phyloP scores from a whole-genome alignment of 805 yeast genomes.

The Hanseniaspora clermontiae region DNA sequence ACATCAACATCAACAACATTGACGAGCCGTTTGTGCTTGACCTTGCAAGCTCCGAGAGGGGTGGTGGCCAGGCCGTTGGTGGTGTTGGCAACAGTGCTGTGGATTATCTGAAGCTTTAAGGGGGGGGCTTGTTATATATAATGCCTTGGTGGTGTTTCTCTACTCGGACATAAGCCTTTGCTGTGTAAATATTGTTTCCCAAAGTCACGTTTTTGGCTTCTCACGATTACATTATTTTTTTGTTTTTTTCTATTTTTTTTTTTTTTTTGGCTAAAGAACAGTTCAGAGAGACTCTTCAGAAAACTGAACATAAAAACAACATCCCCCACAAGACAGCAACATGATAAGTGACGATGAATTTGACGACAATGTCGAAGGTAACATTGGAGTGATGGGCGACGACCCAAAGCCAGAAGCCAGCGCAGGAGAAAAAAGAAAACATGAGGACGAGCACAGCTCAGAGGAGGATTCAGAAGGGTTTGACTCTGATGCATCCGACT shows the following conservation, averaged over 20 bases:
- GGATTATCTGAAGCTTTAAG: neutral
- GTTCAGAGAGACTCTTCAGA: no score
- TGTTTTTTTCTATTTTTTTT: neutral
- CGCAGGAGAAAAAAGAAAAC: conserved; percentile 19
- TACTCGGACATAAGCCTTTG: no score
- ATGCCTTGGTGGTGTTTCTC: no score
- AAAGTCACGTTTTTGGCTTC: no score
- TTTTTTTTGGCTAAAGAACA: no score
- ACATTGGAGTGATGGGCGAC: conserved; percentile 17
- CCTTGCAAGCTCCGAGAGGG: neutral
- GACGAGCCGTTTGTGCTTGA: conserved; percentile 42
- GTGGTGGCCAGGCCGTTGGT: neutral
- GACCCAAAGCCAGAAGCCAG: neutral
- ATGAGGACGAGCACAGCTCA: conserved; percentile 16
- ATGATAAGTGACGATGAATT: conserved; percentile 22
- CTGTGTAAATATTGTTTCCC: no score
- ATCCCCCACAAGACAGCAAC: neutral
- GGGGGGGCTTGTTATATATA: neutral
- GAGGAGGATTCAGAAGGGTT: conserved; percentile 16
- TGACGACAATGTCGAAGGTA: conserved; percentile 27
- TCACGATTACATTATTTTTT: neutral
- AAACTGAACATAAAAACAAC: no score
- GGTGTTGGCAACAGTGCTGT: neutral
- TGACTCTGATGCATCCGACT: conserved; percentile 14
- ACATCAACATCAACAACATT: conserved; percentile 51